Evolutionary conservation across 2,329 filamentous ascomycete species (phyloP).

Genomic region (Xylariaceae sp.): DNA sequence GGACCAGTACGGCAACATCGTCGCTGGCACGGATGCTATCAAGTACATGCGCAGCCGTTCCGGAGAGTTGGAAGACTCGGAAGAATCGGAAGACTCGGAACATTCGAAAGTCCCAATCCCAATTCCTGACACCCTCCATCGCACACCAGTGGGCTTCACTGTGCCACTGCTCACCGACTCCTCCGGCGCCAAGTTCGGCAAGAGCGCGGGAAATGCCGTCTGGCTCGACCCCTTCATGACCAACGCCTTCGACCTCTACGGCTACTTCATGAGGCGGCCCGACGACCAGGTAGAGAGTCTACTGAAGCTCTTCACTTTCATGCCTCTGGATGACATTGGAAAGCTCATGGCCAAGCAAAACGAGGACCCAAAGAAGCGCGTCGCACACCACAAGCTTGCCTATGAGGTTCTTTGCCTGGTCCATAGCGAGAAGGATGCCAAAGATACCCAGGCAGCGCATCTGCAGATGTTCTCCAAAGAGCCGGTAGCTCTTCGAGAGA

Average conservation of each 20-base stretch:
- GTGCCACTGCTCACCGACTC: constrained; percentile 83
- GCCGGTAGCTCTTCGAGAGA: too few species aligned
- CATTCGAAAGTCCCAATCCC: too few species aligned
- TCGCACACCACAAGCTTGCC: constrained; percentile 78
- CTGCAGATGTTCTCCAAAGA: constrained; percentile 37
- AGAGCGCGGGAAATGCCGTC: constrained; percentile 86
- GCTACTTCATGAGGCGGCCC: constrained; percentile 78
- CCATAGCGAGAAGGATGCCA: constrained; percentile 61
- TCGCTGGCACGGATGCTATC: constrained; percentile 79
- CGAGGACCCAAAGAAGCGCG: constrained; percentile 59
- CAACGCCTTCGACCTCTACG: constrained; percentile 75
- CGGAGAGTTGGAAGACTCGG: too few species aligned
- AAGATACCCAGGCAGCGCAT: constrained; percentile 52
- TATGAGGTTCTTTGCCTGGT: constrained; percentile 73
- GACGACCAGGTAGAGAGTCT: constrained; percentile 77
- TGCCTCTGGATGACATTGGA: constrained; percentile 63
- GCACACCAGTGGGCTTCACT: constrained; percentile 75
- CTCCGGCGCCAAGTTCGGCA: constrained; percentile 85
- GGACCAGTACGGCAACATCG: constrained; percentile 94
- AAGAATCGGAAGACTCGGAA: too few species aligned
- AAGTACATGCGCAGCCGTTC: constrained; percentile 68
- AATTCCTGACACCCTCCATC: constrained; percentile 33
- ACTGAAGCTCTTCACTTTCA: constrained; percentile 84
- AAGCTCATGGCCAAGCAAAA: constrained; percentile 61
- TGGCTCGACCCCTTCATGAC: constrained; percentile 86